Evolutionary conservation across 83 land plant genomes (phyloP), one percentile per base, ranked within the genome.

Genomic region (Isoetes engelmannii): DNA sequence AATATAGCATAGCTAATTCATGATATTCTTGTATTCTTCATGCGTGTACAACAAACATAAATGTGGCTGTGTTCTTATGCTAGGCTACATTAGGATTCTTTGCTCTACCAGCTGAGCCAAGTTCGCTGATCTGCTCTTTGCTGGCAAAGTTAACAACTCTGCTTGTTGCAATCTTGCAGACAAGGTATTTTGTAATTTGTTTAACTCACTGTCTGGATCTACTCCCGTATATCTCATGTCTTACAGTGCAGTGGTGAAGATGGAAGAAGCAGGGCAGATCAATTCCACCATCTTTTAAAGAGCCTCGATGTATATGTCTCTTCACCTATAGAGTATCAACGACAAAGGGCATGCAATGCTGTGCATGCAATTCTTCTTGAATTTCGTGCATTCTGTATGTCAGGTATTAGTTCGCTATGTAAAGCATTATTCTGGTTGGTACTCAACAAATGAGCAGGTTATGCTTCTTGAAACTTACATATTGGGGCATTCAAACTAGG

Each of bases 41-140:
- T 28, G 37, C 37, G 2, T 28, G 37, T n/a, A 59, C 28, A 59
- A 28, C 12, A 59, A 59, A 2, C 3, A 12, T 51, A 51, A 51
- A 51, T 12, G 5, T 68, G 57, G 5, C 19, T 55, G 21, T 73
- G 43, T n/a, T 65, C 50, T 17, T 47, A 15, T 51, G 43, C 9
- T 89, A 94, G 99, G 99, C 97, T 47, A 94, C 97, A 18, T 80
- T 94, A 69, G 87, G 92, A 10, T 94, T 94, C 72, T 86, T 90
- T 74, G 77, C 96, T 61, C 76, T 90, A 71, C 90, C 97, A 59
- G 77, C 81, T 83, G 92, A 90, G 61, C 86, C 92, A 12, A 48
- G 76, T 5, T 78, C 74, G 28, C 80, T 90, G 7, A 69, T 91
- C 61, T 76, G 83, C 45, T 84, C 92, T 28, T 84, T 94, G 7